Percentiles rank a stretch among this genome's conserved stretches.
These are phyloP conservation scores for Jaltomata sinuosa DNA, from an alignment of 257 asterid genomes.

Conservation along the genomic window DNA sequence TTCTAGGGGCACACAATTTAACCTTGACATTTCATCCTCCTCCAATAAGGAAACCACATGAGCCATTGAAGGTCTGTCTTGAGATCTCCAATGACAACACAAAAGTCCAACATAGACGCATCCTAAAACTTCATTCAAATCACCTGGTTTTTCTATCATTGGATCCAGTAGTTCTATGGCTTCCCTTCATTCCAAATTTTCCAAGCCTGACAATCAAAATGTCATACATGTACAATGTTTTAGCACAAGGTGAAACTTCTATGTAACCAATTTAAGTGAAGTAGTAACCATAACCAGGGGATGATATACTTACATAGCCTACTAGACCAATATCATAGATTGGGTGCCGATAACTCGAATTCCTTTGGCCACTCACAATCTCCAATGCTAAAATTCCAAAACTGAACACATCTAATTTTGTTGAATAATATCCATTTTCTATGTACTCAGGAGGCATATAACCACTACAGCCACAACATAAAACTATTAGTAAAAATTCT, in stretches of 20 bases:
- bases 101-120: slow-evolving; percentile 33
- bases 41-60: slow-evolving; percentile 28
- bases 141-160: slow-evolving; percentile 1
- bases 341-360: background rate
- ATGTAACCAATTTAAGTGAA: background rate
- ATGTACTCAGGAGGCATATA: slow-evolving; percentile 49
- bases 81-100: slow-evolving; percentile 25
- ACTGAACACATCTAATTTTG: slow-evolving; percentile 37
- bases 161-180: slow-evolving; percentile 19
- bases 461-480: slow-evolving; percentile 17
- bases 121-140: slow-evolving; percentile 4
- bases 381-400: slow-evolving; percentile 31
- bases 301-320: slow-evolving; percentile 19
- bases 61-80: slow-evolving; percentile 27
- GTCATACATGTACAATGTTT: background rate
- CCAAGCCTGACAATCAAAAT: slow-evolving; percentile 26
- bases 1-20: slow-evolving; percentile 20
- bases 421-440: slow-evolving; percentile 21
- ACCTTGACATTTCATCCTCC: slow-evolving; percentile 13
- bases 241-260: background rate
- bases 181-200: slow-evolving; percentile 32
- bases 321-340: background rate
- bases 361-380: slow-evolving; percentile 19
- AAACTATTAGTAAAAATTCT: background rate
- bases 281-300: background rate